phyloP scores from a whole-genome alignment of 2,329 filamentous ascomycete genomes.

The Colletotrichum lini region DNA sequence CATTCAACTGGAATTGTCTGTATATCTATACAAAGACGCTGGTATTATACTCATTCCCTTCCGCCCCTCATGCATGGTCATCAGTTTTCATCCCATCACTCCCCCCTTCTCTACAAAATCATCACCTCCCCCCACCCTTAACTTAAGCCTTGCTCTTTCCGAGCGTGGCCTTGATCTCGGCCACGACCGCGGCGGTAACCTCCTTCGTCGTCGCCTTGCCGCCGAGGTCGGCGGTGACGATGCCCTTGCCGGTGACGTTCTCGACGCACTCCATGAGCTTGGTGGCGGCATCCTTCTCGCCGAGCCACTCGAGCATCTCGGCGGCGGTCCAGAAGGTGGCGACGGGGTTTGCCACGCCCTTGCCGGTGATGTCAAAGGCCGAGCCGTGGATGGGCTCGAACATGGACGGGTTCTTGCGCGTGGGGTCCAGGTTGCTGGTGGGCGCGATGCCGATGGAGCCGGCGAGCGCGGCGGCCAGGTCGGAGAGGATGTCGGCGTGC shows the following conservation, averaged over 20 bases:
- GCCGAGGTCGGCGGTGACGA: constrained; percentile 67
- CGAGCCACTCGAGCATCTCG: constrained; percentile 69
- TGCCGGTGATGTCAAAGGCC: constrained; percentile 68
- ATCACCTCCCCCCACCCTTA: too few species aligned
- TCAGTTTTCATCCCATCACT: neutral
- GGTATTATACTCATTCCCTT: constrained; percentile 5
- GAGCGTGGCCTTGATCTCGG: constrained; percentile 36
- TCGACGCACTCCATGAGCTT: constrained; percentile 65
- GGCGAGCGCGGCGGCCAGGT: constrained; percentile 77
- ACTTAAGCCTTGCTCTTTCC: constrained; percentile 12
- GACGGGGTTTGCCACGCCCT: constrained; percentile 67
- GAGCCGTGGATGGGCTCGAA: constrained; percentile 71
- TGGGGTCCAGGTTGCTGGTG: constrained; percentile 74
- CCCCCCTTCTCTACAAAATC: too few species aligned
- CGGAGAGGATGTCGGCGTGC: constrained; percentile 74
- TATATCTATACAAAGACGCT: constrained; percentile 4
- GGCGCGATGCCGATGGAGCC: constrained; percentile 79
- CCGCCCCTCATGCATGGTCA: constrained; percentile 15
- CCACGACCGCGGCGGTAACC: constrained; percentile 35
- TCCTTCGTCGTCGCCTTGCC: constrained; percentile 50
- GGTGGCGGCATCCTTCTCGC: constrained; percentile 62
- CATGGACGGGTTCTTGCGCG: constrained; percentile 65
- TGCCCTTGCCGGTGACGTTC: constrained; percentile 61
- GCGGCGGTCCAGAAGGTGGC: constrained; percentile 68
- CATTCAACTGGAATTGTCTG: neutral